phyloP scores from a whole-genome alignment of 345 rosid genomes.

The Linum lewisii region DNA sequence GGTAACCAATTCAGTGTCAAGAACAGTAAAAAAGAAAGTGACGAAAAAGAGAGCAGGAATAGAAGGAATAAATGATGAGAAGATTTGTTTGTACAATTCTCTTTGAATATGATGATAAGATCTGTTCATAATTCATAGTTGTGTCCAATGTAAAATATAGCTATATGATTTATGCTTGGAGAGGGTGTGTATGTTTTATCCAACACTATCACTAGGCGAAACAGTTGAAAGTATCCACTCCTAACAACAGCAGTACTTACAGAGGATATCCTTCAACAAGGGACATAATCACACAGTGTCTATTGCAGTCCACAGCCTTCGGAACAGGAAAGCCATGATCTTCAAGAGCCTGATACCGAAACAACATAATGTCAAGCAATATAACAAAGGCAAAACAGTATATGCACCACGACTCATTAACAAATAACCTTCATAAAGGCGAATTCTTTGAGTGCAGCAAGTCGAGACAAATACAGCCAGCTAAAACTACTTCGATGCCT shows the following conservation, averaged over 20 bases:
- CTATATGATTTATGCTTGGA: too few relatives aligned
- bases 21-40: too few relatives aligned
- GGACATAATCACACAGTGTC: constrained; percentile 94
- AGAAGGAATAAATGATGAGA: too few relatives aligned
- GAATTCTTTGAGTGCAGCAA: constrained; percentile 92
- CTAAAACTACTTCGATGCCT: constrained; percentile 76
- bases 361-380: background rate
- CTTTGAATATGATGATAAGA: too few relatives aligned
- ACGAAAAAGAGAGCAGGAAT: too few relatives aligned
- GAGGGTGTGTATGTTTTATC: too few relatives aligned
- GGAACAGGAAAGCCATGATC: constrained; percentile 91
- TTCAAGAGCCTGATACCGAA: constrained; percentile 63
- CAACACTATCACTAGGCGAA: too few relatives aligned
- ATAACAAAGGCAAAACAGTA: constrained; percentile 8
- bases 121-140: too few relatives aligned
- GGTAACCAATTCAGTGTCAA: constrained; percentile 22
- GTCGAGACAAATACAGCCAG: constrained; percentile 85
- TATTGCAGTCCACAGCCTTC: constrained; percentile 78
- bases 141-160: too few relatives aligned
- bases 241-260: constrained; percentile 31
- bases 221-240: background rate
- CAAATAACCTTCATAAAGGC: constrained; percentile 80
- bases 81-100: too few relatives aligned
- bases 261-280: constrained; percentile 86
- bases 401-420: constrained; percentile 2